Evolutionary conservation across 176 grass and related monocot species (phyloP).

Genomic region (Lolium perenne): DNA sequence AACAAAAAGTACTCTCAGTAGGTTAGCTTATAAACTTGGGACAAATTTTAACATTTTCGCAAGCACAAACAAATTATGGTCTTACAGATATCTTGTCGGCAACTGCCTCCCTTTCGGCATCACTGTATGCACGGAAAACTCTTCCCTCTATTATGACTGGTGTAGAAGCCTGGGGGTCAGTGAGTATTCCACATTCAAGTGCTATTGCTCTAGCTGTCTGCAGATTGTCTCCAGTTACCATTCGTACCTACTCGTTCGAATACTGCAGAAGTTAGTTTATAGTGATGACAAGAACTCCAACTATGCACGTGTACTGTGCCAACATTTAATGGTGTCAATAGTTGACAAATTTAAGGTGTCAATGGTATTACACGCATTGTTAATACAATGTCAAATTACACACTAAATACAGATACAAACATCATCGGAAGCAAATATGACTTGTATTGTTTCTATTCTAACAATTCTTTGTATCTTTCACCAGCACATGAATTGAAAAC

Average conservation of each 20-base stretch:
- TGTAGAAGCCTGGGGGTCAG: slow-evolving; percentile 37
- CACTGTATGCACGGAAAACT: slow-evolving; percentile 66
- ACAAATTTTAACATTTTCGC: slow-evolving; percentile 15
- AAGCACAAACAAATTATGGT: slow-evolving; percentile 29
- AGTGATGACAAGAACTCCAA: slow-evolving; percentile 22
- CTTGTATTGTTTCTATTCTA: slow-evolving; percentile 34
- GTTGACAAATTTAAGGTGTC: not conserved
- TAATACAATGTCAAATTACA: slow-evolving; percentile 25
- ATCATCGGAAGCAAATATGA: slow-evolving; percentile 38
- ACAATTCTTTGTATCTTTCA: not conserved
- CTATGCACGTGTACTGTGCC: not conserved
- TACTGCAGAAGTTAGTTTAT: slow-evolving; percentile 9
- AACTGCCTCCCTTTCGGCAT: slow-evolving; percentile 51
- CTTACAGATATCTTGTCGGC: slow-evolving; percentile 75
- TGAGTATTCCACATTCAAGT: slow-evolving; percentile 93
- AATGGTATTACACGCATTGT: not conserved
- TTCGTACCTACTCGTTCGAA: slow-evolving; percentile 71
- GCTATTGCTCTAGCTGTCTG: slow-evolving; percentile 95
- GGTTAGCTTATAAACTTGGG: slow-evolving; percentile 17
- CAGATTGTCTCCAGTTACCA: slow-evolving; percentile 99
- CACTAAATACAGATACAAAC: not conserved
- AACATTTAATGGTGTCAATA: slow-evolving; percentile 6
- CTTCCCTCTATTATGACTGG: slow-evolving; percentile 75
- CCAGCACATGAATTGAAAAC: slow-evolving; percentile 22
- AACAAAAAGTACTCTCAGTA: not conserved